Evolutionary conservation across 305 asterid genomes (phyloP).

Genomic region (Ilex paraguariensis): DNA sequence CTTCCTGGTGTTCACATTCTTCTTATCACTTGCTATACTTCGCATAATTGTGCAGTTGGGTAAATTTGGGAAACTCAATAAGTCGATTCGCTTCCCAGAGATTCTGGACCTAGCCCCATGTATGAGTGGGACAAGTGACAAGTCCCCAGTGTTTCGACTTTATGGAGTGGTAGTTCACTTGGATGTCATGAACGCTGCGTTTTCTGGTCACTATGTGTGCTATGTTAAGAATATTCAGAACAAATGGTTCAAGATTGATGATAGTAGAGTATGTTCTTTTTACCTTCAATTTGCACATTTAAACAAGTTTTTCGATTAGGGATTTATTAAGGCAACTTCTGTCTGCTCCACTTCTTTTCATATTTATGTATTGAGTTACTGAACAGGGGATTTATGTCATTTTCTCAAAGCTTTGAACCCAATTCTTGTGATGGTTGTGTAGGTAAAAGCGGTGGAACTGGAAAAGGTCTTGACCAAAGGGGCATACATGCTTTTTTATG

Average conservation of each 20-base stretch:
- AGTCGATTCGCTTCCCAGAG: conserved; percentile 48
- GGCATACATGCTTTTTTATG: conserved; percentile 59
- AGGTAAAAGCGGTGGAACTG: conserved; percentile 49
- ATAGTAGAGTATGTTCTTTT: conserved; percentile 41
- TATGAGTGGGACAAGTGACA: conserved; percentile 46
- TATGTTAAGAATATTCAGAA: conserved; percentile 47
- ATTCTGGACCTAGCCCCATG: conserved; percentile 46
- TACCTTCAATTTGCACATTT: conserved; percentile 1
- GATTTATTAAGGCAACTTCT: conserved; percentile 1
- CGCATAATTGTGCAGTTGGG: conserved; percentile 35
- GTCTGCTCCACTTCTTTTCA: not conserved
- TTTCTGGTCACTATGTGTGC: conserved; percentile 56
- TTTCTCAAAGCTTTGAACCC: not conserved
- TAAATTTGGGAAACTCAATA: conserved; percentile 51
- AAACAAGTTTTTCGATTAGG: not conserved
- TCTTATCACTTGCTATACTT: not conserved
- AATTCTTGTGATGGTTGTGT: conserved; percentile 13
- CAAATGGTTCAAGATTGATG: conserved; percentile 49
- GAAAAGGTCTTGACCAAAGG: conserved; percentile 42
- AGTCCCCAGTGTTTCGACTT: conserved; percentile 37
- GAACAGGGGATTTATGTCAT: not conserved
- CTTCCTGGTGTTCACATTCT: conserved; percentile 2
- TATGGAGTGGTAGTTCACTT: conserved; percentile 61
- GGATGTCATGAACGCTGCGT: conserved; percentile 40
- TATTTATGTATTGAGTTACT: conserved; percentile 1